Evolutionary conservation across 2,329 filamentous ascomycete species (phyloP).

Genomic region (Penicillium capsulatum): DNA sequence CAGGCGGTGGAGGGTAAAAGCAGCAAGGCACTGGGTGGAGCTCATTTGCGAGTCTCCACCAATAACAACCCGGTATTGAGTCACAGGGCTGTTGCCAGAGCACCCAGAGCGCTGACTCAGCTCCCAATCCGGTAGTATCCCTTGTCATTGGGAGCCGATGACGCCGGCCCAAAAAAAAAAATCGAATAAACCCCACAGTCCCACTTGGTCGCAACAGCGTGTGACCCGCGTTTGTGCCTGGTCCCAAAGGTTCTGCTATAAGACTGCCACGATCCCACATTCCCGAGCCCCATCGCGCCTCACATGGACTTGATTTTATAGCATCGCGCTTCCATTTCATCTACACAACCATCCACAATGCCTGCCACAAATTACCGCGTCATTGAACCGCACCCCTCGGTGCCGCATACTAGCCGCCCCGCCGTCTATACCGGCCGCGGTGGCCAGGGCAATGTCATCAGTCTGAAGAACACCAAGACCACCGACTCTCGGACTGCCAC

Average conservation of each 20-base stretch:
- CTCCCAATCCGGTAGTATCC: not conserved
- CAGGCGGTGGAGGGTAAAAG: not conserved
- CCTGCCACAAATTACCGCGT: slow-evolving; percentile 49
- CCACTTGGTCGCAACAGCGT: slow-evolving; percentile 4
- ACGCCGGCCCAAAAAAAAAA: not conserved
- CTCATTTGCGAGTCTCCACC: slow-evolving; percentile 6
- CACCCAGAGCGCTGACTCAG: not conserved
- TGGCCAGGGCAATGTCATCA: slow-evolving; percentile 56
- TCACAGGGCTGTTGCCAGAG: not conserved
- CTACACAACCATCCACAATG: slow-evolving; percentile 23
- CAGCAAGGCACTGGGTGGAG: slow-evolving; percentile 1
- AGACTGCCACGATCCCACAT: not conserved
- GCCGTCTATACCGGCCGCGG: slow-evolving; percentile 54
- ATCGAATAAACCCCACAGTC: not conserved
- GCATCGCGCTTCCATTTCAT: slow-evolving; percentile 9
- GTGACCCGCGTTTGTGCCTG: not conserved
- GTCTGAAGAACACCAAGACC: slow-evolving; percentile 50
- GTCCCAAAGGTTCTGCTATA: not conserved
- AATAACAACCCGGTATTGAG: not conserved
- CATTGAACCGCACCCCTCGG: slow-evolving; percentile 59
- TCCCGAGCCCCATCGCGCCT: slow-evolving; percentile 2
- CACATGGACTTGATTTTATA: slow-evolving; percentile 13
- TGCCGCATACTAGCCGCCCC: slow-evolving; percentile 46
- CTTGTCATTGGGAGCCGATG: not conserved
- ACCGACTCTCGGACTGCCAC: slow-evolving; percentile 44